These are phyloP conservation scores for Oleoguttula mirabilis DNA, from an alignment of 495 filamentous ascomycete species.

Conservation along the genomic window DNA sequence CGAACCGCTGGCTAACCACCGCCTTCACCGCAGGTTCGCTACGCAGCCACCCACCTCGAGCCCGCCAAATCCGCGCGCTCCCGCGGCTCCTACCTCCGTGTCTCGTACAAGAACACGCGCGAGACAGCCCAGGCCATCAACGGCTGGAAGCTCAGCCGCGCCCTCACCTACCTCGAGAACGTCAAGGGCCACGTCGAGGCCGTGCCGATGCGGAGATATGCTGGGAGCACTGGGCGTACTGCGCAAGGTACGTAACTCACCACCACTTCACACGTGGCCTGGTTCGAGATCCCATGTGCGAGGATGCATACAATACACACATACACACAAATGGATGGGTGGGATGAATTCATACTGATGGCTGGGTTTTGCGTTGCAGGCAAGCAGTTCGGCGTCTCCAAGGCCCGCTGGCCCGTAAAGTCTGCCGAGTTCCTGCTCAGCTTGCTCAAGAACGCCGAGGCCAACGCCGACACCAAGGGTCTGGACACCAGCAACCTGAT, in stretches of 20 bases:
- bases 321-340: neutral
- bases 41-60: constrained; percentile 84
- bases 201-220: constrained; percentile 92
- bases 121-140: constrained; percentile 98
- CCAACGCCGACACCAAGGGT: constrained; percentile 98
- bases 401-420: constrained; percentile 98
- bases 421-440: constrained; percentile 94
- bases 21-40: constrained; percentile 66
- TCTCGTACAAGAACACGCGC: constrained; percentile 99
- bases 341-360: constrained; percentile 9
- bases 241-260: constrained; percentile 91
- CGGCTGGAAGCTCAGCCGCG: constrained; percentile 95
- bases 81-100: constrained; percentile 95
- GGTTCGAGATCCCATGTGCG: constrained; percentile 1
- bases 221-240: constrained; percentile 81
- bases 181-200: constrained; percentile 90
- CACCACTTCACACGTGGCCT: too few species aligned
- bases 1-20: neutral
- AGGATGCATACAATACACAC: constrained; percentile 14
- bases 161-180: constrained; percentile 89
- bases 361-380: constrained; percentile 43
- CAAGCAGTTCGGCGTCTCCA: constrained; percentile 94
- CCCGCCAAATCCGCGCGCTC: constrained; percentile 88
- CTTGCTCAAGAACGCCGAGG: constrained; percentile 97
- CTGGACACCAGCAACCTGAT: constrained; percentile 93